phyloP scores from a whole-genome alignment of 2,329 filamentous ascomycete genomes.

The Drechslerella dactyloides region DNA sequence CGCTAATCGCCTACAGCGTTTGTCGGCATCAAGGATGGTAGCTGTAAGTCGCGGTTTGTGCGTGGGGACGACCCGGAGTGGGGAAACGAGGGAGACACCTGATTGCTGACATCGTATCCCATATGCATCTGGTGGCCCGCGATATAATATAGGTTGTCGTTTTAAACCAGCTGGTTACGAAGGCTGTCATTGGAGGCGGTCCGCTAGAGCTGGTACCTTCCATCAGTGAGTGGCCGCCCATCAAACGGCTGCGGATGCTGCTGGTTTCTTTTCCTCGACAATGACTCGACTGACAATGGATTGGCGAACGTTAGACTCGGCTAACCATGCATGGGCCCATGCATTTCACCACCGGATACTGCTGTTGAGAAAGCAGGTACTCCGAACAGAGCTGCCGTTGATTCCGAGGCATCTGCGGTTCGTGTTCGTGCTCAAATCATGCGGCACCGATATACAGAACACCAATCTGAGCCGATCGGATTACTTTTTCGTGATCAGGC shows the following conservation, averaged over 20 bases:
- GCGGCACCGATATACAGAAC: conserved; percentile 39
- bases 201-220: conserved; percentile 43
- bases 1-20: conserved; percentile 42
- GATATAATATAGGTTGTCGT: conserved; percentile 20
- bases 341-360: conserved; percentile 41
- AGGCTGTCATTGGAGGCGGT: conserved; percentile 29
- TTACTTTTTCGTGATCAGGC: conserved; percentile 42
- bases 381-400: conserved; percentile 28
- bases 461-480: conserved; percentile 41
- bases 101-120: conserved; percentile 7
- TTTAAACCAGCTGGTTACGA: conserved; percentile 42
- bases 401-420: conserved; percentile 44
- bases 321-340: conserved; percentile 41
- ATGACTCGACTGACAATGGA: conserved; percentile 3
- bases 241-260: background rate
- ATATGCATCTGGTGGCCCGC: background rate
- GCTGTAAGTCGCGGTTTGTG: conserved; percentile 19
- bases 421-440: conserved; percentile 45
- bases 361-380: conserved; percentile 44
- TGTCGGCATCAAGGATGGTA: conserved; percentile 40
- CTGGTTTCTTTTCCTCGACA: too few relatives aligned
- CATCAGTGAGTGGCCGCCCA: conserved; percentile 30
- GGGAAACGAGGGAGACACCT: background rate
- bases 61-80: background rate
- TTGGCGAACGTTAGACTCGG: conserved; percentile 25